phyloP scores from a whole-genome alignment of 2,329 filamentous ascomycete species.

The Endothia cerciana region DNA sequence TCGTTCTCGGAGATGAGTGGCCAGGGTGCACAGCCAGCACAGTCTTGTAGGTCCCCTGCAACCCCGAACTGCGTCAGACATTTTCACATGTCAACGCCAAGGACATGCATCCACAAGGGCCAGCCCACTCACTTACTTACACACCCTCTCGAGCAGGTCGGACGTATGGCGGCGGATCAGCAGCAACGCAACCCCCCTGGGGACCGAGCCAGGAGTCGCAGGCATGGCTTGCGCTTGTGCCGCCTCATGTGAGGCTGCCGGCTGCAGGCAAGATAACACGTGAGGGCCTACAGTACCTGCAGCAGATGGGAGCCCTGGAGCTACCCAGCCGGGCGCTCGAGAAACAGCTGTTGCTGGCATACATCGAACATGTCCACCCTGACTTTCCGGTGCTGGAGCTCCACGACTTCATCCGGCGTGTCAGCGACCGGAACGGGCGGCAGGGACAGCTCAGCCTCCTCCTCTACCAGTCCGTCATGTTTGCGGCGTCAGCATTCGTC shows the following conservation, averaged over 20 bases:
- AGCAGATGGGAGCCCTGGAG: constrained; percentile 80
- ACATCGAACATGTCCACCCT: constrained; percentile 88
- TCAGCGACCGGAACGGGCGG: constrained; percentile 69
- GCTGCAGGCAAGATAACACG: constrained; percentile 75
- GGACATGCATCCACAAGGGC: constrained; percentile 51
- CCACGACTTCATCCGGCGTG: constrained; percentile 60
- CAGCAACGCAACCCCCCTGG: neutral
- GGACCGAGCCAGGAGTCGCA: constrained; percentile 46
- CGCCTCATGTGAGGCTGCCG: constrained; percentile 72
- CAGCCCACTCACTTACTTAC: constrained; percentile 16
- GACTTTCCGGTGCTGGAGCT: constrained; percentile 89
- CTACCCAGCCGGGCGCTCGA: constrained; percentile 73
- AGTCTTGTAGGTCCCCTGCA: constrained; percentile 5
- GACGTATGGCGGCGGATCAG: constrained; percentile 25
- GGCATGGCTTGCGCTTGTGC: constrained; percentile 53
- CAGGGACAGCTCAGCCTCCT: constrained; percentile 79
- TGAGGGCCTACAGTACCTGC: constrained; percentile 83
- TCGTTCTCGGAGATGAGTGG: constrained; percentile 31
- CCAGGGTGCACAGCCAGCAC: constrained; percentile 26
- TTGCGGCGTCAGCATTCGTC: constrained; percentile 85
- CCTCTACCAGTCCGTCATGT: constrained; percentile 94
- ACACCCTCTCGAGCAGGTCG: constrained; percentile 29
- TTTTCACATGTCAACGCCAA: constrained; percentile 43
- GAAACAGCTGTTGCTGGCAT: constrained; percentile 79
- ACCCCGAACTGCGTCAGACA: constrained; percentile 7